A percentile compares a stretch with the other conserved stretches of the same genome.
Evolutionary conservation across 2,329 filamentous ascomycete genomes (phyloP).

Genomic region (Monosporascus cannonballus): DNA sequence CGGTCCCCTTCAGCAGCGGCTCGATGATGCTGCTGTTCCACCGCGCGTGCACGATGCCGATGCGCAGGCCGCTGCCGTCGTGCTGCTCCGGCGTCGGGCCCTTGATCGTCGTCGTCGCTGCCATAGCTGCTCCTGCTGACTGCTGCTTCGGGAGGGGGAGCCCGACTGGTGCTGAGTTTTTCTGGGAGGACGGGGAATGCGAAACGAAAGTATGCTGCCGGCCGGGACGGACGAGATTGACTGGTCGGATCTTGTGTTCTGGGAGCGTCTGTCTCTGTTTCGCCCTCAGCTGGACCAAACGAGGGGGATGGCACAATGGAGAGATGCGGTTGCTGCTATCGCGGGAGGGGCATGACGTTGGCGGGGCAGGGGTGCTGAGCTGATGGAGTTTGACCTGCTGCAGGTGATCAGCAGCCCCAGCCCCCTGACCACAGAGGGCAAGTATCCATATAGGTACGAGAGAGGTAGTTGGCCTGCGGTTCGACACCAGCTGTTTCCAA

Average conservation of each 20-base stretch:
- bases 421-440: too few species aligned
- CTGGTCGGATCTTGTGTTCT: not conserved
- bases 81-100: constrained; percentile 52
- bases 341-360: not conserved
- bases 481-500: too few species aligned
- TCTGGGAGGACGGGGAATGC: not conserved
- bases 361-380: not conserved
- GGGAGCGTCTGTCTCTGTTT: not conserved
- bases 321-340: constrained; percentile 30
- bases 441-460: too few species aligned
- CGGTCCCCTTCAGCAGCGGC: constrained; percentile 73
- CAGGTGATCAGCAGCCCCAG: too few species aligned
- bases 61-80: constrained; percentile 69
- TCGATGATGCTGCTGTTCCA: constrained; percentile 92
- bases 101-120: constrained; percentile 45
- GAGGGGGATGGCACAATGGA: too few species aligned
- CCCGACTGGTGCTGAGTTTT: too few species aligned
- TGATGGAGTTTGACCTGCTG: too few species aligned
- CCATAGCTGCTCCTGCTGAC: constrained; percentile 34
- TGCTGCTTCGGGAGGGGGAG: too few species aligned
- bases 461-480: too few species aligned
- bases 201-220: too few species aligned
- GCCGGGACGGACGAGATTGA: not conserved
- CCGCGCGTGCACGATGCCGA: constrained; percentile 91
- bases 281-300: too few species aligned